phyloP scores from a whole-genome alignment of 441 rosid species.

The Gossypium davidsonii region DNA sequence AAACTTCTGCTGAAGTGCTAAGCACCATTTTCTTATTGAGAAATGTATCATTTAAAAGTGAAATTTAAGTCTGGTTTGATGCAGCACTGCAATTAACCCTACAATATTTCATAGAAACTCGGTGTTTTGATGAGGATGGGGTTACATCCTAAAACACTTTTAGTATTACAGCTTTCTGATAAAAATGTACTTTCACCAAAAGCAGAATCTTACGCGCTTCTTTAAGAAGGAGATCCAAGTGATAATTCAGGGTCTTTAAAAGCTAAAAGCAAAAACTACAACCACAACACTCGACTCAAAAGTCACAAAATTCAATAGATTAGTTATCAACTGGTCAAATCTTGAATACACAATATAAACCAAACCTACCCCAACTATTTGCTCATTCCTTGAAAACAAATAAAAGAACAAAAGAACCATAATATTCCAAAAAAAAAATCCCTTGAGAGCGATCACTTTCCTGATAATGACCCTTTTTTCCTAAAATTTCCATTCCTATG shows the following conservation, averaged over 20 bases:
- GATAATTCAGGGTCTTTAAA: neutral
- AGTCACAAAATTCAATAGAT: conserved; percentile 6
- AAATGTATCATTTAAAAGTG: neutral
- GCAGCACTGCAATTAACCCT: neutral
- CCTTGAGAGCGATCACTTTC: conserved; percentile 2
- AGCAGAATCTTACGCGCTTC: neutral
- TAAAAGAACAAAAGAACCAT: too few relatives aligned
- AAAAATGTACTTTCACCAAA: neutral
- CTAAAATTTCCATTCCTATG: neutral
- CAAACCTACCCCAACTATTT: neutral
- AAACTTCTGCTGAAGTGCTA: neutral
- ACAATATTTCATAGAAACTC: neutral
- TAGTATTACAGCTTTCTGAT: neutral
- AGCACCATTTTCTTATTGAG: neutral
- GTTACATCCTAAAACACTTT: neutral
- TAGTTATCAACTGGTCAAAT: neutral
- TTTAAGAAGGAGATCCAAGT: neutral
- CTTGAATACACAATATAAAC: neutral
- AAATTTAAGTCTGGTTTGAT: neutral
- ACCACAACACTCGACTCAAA: neutral
- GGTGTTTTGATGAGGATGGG: neutral
- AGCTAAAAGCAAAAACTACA: neutral
- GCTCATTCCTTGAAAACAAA: neutral
- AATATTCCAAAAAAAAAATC: neutral
- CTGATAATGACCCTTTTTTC: neutral